Percentiles rank a stretch among this genome's conserved stretches.
phyloP scores from a whole-genome alignment of 305 asterid genomes.

The Coffea humblotiana region DNA sequence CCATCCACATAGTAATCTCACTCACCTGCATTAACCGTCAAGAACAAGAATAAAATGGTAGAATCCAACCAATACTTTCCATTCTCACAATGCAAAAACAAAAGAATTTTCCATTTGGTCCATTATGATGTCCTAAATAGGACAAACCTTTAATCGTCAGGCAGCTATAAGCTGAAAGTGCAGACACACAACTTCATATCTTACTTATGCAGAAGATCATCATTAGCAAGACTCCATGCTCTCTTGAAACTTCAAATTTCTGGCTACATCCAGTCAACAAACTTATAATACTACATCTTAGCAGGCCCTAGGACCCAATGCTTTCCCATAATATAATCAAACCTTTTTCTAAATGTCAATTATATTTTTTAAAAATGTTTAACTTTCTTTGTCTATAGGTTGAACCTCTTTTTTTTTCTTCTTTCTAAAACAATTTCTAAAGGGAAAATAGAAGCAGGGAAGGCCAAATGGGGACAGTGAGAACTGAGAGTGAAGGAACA shows the following conservation, averaged over 20 bases:
- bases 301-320: too few species aligned
- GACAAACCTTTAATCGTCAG: too few species aligned
- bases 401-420: not conserved
- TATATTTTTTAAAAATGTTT: too few species aligned
- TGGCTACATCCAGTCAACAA: not conserved
- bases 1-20: slow-evolving; percentile 46
- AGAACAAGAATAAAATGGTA: slow-evolving; percentile 1
- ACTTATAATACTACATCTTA: too few species aligned
- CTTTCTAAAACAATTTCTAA: too few species aligned
- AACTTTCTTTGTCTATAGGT: not conserved
- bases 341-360: not conserved
- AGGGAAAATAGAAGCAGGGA: not conserved
- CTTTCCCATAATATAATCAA: not conserved
- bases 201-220: not conserved
- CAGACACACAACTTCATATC: not conserved
- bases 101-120: not conserved
- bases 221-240: not conserved
- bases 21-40: slow-evolving; percentile 45
- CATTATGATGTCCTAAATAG: too few species aligned
- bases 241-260: not conserved
- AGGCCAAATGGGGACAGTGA: too few species aligned
- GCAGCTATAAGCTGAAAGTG: too few species aligned
- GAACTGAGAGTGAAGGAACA: not conserved
- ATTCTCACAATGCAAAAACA: not conserved
- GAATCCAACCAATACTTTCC: not conserved